Percentiles rank a stretch among this genome's conserved stretches.
These are phyloP conservation scores for Kodamaea sagamina DNA, from an alignment of 805 yeast genomes.

Conservation along the genomic window DNA sequence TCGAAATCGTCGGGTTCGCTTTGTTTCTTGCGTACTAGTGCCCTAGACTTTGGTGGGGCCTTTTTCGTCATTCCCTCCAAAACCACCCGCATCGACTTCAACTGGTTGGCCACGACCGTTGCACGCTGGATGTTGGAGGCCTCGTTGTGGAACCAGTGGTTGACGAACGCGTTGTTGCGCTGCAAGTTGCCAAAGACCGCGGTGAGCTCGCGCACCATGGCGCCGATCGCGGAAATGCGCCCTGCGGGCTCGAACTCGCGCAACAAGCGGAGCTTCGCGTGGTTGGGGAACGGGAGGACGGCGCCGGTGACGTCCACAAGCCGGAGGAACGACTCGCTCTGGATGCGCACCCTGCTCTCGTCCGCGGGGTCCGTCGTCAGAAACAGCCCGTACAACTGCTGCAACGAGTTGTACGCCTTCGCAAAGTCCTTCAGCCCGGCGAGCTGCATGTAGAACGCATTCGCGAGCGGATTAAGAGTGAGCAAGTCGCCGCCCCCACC, in stretches of 20 bases:
- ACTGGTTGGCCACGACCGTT: conserved; percentile 54
- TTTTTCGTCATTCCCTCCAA: conserved; percentile 47
- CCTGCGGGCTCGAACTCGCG: conserved; percentile 30
- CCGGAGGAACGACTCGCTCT: conserved; percentile 16
- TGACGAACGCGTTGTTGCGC: conserved; percentile 35
- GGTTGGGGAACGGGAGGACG: conserved; percentile 51
- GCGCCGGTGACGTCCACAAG: conserved; percentile 50
- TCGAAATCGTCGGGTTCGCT: conserved; percentile 15
- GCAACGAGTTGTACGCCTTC: conserved; percentile 45
- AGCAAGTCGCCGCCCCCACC: conserved; percentile 33
- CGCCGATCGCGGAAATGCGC: conserved; percentile 34
- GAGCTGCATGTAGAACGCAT: conserved; percentile 57
- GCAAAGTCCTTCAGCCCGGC: conserved; percentile 49
- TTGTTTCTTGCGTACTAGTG: conserved; percentile 18
- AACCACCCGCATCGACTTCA: conserved; percentile 51
- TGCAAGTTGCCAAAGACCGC: conserved; percentile 39
- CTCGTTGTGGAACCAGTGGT: conserved; percentile 50
- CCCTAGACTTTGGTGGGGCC: conserved; percentile 27
- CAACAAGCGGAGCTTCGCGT: conserved; percentile 44
- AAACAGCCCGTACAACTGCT: conserved; percentile 33
- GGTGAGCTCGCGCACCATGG: conserved; percentile 36
- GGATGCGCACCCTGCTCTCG: conserved; percentile 13
- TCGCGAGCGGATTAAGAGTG: conserved; percentile 60
- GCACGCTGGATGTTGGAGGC: conserved; percentile 56
- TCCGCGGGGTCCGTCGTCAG: background rate